Conservation (phyloP, 2,329 filamentous ascomycete genomes). For the Phoma herbarum region DNA sequence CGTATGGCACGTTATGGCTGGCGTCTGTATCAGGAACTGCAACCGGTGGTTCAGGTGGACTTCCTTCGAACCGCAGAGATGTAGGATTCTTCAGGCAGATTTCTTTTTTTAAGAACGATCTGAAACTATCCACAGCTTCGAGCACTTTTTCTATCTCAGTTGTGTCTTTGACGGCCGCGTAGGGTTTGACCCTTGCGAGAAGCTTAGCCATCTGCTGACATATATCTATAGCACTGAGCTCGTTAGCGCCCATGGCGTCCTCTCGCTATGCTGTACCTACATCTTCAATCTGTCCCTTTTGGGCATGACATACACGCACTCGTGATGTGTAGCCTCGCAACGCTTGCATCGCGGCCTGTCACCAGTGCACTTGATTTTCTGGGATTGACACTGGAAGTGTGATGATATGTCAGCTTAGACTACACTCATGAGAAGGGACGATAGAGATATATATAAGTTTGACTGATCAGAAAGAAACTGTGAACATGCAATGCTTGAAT, state of each 20-base stretch:
- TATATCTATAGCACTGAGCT: too few species aligned
- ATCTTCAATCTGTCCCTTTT: conserved; percentile 49
- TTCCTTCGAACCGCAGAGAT: too few species aligned
- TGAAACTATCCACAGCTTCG: too few species aligned
- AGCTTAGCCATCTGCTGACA: conserved; percentile 36
- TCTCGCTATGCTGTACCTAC: conserved; percentile 25
- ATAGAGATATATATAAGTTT: too few species aligned
- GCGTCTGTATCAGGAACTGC: too few species aligned
- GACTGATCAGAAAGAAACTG: not conserved
- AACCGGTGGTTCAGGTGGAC: too few species aligned
- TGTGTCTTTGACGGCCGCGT: conserved; percentile 30
- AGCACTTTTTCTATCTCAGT: not conserved
- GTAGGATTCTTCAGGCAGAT: too few species aligned
- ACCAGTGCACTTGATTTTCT: conserved; percentile 54
- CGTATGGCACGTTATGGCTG: too few species aligned
- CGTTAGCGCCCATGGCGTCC: too few species aligned
- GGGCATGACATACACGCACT: conserved; percentile 51
- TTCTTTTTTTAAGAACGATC: too few species aligned
- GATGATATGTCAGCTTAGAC: not conserved
- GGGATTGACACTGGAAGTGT: conserved; percentile 42
- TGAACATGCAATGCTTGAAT: not conserved
- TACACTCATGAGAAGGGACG: not conserved
- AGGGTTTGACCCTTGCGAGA: conserved; percentile 26
- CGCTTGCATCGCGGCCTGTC: conserved; percentile 48
- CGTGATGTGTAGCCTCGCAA: conserved; percentile 41